Evolutionary conservation across 164 flowering plant genomes (phyloP).

Genomic region (Vitis rupestris): DNA sequence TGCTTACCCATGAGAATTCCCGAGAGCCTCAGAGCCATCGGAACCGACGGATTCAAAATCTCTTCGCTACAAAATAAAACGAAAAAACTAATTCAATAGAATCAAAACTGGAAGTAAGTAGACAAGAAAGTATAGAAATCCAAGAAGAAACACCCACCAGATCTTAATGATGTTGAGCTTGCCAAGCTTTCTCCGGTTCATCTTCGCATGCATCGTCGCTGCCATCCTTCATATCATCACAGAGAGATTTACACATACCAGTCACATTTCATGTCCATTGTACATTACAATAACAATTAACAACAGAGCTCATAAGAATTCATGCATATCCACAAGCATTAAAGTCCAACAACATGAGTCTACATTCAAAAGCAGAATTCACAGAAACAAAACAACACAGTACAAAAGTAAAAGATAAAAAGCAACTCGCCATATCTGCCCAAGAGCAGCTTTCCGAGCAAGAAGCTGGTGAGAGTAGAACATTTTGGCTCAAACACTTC

Average conservation of each 20-base stretch:
- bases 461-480: constrained; percentile 95
- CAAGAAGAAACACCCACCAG: constrained; percentile 44
- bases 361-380: background rate
- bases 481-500: constrained; percentile 34
- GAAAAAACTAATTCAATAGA: background rate
- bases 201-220: constrained; percentile 83
- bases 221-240: constrained; percentile 67
- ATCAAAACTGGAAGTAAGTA: background rate
- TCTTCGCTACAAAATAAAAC: constrained; percentile 62
- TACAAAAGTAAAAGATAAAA: background rate
- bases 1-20: constrained; percentile 92
- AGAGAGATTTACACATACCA: background rate
- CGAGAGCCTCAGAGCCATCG: constrained; percentile 91
- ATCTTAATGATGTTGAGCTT: constrained; percentile 73
- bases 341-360: too few species aligned
- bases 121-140: background rate
- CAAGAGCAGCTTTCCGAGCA: constrained; percentile 88
- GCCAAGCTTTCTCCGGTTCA: constrained; percentile 66
- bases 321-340: too few species aligned
- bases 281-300: too few species aligned
- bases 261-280: too few species aligned
- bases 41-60: constrained; percentile 86
- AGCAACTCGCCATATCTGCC: constrained; percentile 74
- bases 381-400: background rate
- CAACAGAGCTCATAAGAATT: too few species aligned